These are phyloP conservation scores for Forsythia suspensa DNA, from an alignment of 257 asterid species.

Conservation along the genomic window DNA sequence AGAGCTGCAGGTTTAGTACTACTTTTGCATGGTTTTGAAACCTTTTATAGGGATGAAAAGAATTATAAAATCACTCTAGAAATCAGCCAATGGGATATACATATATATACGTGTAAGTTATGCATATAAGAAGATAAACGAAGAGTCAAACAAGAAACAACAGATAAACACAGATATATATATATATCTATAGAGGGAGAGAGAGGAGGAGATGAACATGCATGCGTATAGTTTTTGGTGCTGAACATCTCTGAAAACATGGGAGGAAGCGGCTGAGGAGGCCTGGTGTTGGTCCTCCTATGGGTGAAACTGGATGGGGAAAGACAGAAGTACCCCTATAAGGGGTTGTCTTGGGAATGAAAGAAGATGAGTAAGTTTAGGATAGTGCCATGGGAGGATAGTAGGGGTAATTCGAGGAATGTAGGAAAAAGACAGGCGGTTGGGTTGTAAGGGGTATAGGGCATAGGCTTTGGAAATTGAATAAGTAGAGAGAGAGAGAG, in stretches of 20 bases:
- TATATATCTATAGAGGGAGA: not conserved
- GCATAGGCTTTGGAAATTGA: slow-evolving; percentile 84
- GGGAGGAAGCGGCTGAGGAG: slow-evolving; percentile 68
- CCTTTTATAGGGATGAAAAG: slow-evolving; percentile 31
- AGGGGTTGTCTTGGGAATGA: slow-evolving; percentile 64
- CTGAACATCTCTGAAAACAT: slow-evolving; percentile 56
- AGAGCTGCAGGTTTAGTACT: not conserved
- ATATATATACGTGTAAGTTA: slow-evolving; percentile 42
- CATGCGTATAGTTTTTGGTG: slow-evolving; percentile 97
- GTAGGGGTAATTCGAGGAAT: slow-evolving; percentile 56
- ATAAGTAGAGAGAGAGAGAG: not conserved
- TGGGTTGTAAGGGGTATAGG: slow-evolving; percentile 60
- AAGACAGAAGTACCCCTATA: slow-evolving; percentile 60
- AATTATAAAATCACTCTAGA: slow-evolving; percentile 19
- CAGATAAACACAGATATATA: not conserved
- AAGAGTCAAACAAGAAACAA: slow-evolving; percentile 50
- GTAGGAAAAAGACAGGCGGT: slow-evolving; percentile 51
- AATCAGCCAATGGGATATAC: slow-evolving; percentile 43
- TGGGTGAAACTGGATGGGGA: slow-evolving; percentile 20
- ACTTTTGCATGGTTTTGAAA: slow-evolving; percentile 30
- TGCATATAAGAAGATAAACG: slow-evolving; percentile 33
- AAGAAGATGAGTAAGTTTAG: slow-evolving; percentile 23
- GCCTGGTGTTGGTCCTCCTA: slow-evolving; percentile 29
- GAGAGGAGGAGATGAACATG: slow-evolving; percentile 10
- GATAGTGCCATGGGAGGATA: slow-evolving; percentile 14